Conservation (phyloP, 2,329 filamentous ascomycete genomes). For the Tricladium varicosporioides region DNA sequence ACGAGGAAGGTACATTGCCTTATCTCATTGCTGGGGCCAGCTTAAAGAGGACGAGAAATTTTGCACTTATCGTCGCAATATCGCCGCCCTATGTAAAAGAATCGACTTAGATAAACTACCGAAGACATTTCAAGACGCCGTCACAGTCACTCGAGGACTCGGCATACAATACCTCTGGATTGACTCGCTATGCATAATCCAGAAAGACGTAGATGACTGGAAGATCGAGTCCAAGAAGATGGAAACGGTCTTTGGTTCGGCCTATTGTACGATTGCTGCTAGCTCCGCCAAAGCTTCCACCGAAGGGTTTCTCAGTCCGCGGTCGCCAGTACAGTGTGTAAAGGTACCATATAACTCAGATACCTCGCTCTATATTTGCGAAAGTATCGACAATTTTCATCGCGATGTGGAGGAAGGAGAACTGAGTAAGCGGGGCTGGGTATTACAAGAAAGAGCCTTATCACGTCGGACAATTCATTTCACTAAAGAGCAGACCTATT, state of each 20-base stretch:
- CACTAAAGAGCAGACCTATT: slow-evolving; percentile 37
- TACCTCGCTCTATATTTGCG: slow-evolving; percentile 2
- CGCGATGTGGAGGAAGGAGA: slow-evolving; percentile 1
- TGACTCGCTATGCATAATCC: slow-evolving; percentile 20
- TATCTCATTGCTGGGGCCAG: slow-evolving; percentile 18
- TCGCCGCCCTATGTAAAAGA: not conserved
- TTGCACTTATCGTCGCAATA: slow-evolving; percentile 1
- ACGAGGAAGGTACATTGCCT: slow-evolving; percentile 14
- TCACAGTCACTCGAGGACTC: slow-evolving; percentile 9
- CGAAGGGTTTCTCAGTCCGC: slow-evolving; percentile 5
- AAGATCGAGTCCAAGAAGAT: slow-evolving; percentile 10
- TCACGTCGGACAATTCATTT: slow-evolving; percentile 40
- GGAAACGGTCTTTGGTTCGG: slow-evolving; percentile 9
- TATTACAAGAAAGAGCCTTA: slow-evolving; percentile 30
- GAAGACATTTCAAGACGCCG: slow-evolving; percentile 14
- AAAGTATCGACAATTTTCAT: slow-evolving; percentile 6
- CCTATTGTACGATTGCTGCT: slow-evolving; percentile 12
- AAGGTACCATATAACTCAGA: not conserved
- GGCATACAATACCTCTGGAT: slow-evolving; percentile 16
- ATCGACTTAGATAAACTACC: slow-evolving; percentile 7
- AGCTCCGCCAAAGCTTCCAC: slow-evolving; percentile 2
- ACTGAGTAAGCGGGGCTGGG: not conserved
- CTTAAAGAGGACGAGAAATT: not conserved
- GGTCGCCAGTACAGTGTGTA: not conserved
- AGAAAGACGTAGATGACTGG: slow-evolving; percentile 11